Conservation (phyloP, 306 rosid species). For the Albizia julibrissin region DNA sequence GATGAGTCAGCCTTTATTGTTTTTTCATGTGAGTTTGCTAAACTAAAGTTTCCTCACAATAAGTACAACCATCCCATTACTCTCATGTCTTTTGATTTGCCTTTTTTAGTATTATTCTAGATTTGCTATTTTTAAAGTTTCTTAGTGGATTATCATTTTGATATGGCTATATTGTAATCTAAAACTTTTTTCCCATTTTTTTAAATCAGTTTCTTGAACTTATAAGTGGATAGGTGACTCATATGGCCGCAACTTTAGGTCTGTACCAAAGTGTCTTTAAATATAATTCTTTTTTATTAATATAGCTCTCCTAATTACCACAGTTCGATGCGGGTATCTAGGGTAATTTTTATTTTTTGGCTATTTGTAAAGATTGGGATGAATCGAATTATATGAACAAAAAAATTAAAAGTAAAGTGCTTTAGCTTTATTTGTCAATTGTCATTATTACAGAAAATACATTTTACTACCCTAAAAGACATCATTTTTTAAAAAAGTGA, state of each 20-base stretch:
- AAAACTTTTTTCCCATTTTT: background rate
- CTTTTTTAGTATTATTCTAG: background rate
- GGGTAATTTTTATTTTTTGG: background rate
- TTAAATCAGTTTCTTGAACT: slow-evolving; percentile 1
- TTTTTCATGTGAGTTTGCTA: slow-evolving; percentile 6
- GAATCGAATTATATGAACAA: background rate
- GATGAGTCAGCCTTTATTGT: slow-evolving; percentile 27
- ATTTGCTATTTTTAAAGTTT: slow-evolving; percentile 3
- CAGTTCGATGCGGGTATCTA: background rate
- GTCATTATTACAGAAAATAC: no score
- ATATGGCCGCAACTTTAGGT: slow-evolving; percentile 32
- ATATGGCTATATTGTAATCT: background rate
- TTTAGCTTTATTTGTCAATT: background rate
- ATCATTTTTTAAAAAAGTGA: no score
- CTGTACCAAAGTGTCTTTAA: slow-evolving; percentile 9
- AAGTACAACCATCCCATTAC: background rate
- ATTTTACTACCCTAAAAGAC: no score
- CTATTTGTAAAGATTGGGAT: background rate
- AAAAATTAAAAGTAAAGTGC: background rate
- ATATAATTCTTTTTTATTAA: background rate
- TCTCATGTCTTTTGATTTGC: background rate
- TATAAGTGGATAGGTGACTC: slow-evolving; percentile 53
- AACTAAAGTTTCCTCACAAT: background rate
- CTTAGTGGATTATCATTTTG: slow-evolving; percentile 22
- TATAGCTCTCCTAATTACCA: background rate